Percentiles rank a stretch among this genome's conserved stretches.
These are phyloP conservation scores for Agastache rugosa DNA, from an alignment of 257 asterid species.

Conservation along the genomic window DNA sequence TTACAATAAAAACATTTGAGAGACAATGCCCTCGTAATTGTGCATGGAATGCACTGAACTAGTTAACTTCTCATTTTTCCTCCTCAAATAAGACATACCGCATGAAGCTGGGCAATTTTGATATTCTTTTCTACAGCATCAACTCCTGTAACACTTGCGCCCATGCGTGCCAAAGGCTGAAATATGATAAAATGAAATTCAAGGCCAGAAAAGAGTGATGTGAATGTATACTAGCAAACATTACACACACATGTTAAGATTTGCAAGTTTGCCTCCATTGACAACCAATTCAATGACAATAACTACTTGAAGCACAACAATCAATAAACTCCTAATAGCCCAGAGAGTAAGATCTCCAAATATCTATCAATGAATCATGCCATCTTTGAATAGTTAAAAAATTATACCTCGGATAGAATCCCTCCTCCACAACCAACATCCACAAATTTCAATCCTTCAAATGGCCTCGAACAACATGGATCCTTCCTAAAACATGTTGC, in stretches of 20 bases:
- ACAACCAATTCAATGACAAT: constrained; percentile 12
- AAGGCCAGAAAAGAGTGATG: constrained; percentile 27
- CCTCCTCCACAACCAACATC: constrained; percentile 99
- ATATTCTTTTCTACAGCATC: constrained; percentile 97
- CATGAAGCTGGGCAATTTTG: constrained; percentile 84
- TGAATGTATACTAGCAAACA: constrained; percentile 2
- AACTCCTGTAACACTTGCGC: constrained; percentile 83
- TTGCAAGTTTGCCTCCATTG: constrained; percentile 15
- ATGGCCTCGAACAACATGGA: constrained; percentile 71
- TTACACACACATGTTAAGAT: neutral
- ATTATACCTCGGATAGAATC: constrained; percentile 84
- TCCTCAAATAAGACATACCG: constrained; percentile 55
- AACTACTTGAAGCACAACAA: neutral
- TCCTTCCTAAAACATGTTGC: constrained; percentile 63
- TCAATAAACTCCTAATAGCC: neutral
- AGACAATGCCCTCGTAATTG: constrained; percentile 19
- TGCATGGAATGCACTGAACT: constrained; percentile 11
- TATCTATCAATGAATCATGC: constrained; percentile 12
- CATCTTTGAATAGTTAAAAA: constrained; percentile 31
- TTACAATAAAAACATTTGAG: constrained; percentile 6
- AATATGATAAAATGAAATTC: constrained; percentile 24
- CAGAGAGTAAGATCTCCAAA: constrained; percentile 10
- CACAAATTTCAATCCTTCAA: constrained; percentile 80
- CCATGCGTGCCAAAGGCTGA: constrained; percentile 96
- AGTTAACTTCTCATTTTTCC: neutral